A percentile compares a stretch with the other conserved stretches of the same genome.
These are phyloP conservation scores for Collybia sordida DNA, from an alignment of 768 basidiomycete genomes.

Conservation along the genomic window DNA sequence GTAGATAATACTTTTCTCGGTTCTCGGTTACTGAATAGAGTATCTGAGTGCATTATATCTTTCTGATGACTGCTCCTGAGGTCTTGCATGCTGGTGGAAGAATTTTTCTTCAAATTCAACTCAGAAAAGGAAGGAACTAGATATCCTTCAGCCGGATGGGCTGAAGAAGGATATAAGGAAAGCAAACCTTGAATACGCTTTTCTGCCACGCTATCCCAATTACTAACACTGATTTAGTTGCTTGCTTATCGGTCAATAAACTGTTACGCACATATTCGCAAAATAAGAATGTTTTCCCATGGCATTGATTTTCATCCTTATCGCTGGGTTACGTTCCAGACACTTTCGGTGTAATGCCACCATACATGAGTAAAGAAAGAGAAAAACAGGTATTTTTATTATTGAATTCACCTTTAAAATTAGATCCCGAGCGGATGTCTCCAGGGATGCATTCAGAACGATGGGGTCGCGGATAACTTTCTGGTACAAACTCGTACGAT, in stretches of 20 bases:
- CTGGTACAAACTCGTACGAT: slow-evolving; percentile 26
- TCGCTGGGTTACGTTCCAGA: slow-evolving; percentile 52
- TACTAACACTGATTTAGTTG: slow-evolving; percentile 22
- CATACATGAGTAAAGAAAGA: background rate
- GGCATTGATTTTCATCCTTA: slow-evolving; percentile 38
- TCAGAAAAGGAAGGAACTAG: slow-evolving; percentile 6
- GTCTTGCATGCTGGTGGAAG: too few relatives aligned
- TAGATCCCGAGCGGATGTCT: slow-evolving; percentile 39
- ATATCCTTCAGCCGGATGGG: background rate
- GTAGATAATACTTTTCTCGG: too few relatives aligned
- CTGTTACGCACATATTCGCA: slow-evolving; percentile 39
- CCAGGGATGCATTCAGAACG: slow-evolving; percentile 23
- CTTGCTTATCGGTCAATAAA: slow-evolving; percentile 1
- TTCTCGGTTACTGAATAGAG: too few relatives aligned
- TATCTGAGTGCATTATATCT: too few relatives aligned
- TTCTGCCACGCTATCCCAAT: slow-evolving; percentile 38
- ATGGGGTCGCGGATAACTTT: slow-evolving; percentile 32
- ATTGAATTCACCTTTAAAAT: slow-evolving; percentile 39
- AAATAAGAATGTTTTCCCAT: slow-evolving; percentile 54
- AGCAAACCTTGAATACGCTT: slow-evolving; percentile 27
- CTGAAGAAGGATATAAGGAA: background rate
- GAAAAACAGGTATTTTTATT: background rate
- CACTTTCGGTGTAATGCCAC: slow-evolving; percentile 47
- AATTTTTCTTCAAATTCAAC: background rate
- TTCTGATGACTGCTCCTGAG: too few relatives aligned